phyloP scores from a whole-genome alignment of 2,329 filamentous ascomycete species.

The Aspergillus hiratsukae region DNA sequence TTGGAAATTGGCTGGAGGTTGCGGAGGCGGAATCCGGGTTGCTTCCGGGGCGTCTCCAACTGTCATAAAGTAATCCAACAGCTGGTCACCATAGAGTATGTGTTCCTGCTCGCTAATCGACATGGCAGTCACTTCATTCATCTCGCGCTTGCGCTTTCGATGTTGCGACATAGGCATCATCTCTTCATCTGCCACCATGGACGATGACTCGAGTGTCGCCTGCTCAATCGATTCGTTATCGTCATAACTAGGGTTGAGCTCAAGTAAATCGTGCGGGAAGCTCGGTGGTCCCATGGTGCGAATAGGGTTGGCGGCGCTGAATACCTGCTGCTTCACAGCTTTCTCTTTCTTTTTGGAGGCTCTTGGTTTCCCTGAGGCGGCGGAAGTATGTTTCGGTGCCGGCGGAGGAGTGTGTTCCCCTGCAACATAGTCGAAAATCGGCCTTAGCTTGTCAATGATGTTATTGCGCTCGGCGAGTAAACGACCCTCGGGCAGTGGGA shows the following conservation, averaged over 20 bases:
- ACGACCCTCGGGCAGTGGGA: constrained; percentile 77
- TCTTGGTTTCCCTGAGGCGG: constrained; percentile 68
- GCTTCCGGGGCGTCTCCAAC: constrained; percentile 69
- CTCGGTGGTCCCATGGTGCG: constrained; percentile 33
- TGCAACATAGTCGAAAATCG: constrained; percentile 84
- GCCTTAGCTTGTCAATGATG: constrained; percentile 73
- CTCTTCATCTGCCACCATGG: constrained; percentile 80
- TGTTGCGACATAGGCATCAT: constrained; percentile 66
- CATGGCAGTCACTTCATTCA: constrained; percentile 55
- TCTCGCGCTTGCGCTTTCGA: constrained; percentile 73
- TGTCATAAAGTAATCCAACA: constrained; percentile 93
- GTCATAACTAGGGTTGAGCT: constrained; percentile 60
- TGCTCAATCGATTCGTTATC: constrained; percentile 82
- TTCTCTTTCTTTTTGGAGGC: constrained; percentile 64
- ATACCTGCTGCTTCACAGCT: constrained; percentile 32
- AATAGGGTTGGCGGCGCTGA: constrained; percentile 28
- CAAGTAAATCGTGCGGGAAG: constrained; percentile 58
- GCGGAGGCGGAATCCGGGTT: constrained; percentile 57
- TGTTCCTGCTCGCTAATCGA: constrained; percentile 73
- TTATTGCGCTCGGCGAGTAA: constrained; percentile 81
- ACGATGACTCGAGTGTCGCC: constrained; percentile 75
- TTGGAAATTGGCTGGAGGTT: constrained; percentile 80
- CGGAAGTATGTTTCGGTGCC: constrained; percentile 79
- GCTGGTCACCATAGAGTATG: constrained; percentile 83
- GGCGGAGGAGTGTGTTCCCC: constrained; percentile 86